Base-by-base conservation (phyloP, 495 filamentous ascomycete genomes). In the Penicillium soppii region DNA sequence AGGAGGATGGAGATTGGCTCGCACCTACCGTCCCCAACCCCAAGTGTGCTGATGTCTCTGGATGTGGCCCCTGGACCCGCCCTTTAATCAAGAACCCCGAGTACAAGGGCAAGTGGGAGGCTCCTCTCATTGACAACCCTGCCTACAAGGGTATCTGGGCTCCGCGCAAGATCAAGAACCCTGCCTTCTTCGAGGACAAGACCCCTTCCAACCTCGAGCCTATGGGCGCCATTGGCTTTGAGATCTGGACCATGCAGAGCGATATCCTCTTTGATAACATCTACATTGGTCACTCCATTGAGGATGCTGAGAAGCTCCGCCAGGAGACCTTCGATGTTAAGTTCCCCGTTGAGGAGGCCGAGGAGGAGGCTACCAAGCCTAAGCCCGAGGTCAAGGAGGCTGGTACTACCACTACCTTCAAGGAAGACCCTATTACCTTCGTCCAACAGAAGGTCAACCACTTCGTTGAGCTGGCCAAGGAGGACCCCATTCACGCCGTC, bases 221-320 rank as follows among this genome's bases (percentile, higher is more conserved):
- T 49, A 97, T 99, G 72, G 95, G 95, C 56, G 95, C 92, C 77
- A 90, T 97, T 77, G 92, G 94, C 61, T 97, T 96, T 61, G 95
- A 97, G 75, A 89, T 98, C 75, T 98, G 94, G 94, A 97, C 95
- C 61, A 98, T 98, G 94, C 94, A 96, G 68, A 95, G 86, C 72
- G 89, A 97, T 70, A 96, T 97, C 57, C 85, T 97, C 60, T 99
- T 99, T 65, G 91, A 97, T 84, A 99, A 99, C 85, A 91, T 99
- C 82, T 99, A 97, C 83, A 88, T 99, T 73, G 95, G 95, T 57
- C 95, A 99, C 85, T 99, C 95, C 37, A 71, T 90, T 58, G 90
- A 88, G 66, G 95, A 99, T 59, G 95, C 95, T 52, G 84, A 87
- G 72, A 88, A 91, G 76, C 78, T 99, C 58, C 87, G 92, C 69